Evolutionary conservation across 2,329 filamentous ascomycete species (phyloP).

Genomic region (Fusarium tupiense): DNA sequence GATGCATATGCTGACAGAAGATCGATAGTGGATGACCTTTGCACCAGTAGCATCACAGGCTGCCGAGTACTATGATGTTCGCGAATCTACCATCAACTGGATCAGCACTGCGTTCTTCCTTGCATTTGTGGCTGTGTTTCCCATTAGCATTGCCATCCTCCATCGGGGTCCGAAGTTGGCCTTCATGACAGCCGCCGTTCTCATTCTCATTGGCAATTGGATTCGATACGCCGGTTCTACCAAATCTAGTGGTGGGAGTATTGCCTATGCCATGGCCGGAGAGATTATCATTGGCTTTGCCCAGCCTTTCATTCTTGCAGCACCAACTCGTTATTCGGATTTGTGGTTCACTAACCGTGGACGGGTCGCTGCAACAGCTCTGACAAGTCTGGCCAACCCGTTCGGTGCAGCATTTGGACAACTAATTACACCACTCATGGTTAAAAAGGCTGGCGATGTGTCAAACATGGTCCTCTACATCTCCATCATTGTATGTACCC

Average conservation of each 20-base stretch:
- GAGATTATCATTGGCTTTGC: conserved; percentile 90
- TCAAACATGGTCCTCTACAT: conserved; percentile 87
- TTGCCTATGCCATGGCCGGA: conserved; percentile 85
- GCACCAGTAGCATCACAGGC: conserved; percentile 81
- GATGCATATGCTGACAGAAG: conserved; percentile 14
- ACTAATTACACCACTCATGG: conserved; percentile 84
- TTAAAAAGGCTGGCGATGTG: conserved; percentile 68
- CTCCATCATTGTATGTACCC: conserved; percentile 74
- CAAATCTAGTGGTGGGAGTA: conserved; percentile 67
- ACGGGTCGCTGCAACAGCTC: conserved; percentile 85
- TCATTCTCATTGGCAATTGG: conserved; percentile 90
- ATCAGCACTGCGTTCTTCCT: conserved; percentile 89
- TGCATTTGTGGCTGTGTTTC: conserved; percentile 78
- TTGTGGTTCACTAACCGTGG: conserved; percentile 91
- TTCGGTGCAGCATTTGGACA: conserved; percentile 90
- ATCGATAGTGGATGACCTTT: conserved; percentile 82
- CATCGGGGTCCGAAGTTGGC: conserved; percentile 82
- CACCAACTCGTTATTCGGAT: conserved; percentile 91
- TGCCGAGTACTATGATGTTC: conserved; percentile 78
- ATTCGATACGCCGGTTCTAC: conserved; percentile 80
- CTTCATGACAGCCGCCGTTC: conserved; percentile 76
- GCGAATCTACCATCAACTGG: conserved; percentile 88
- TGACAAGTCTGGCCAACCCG: conserved; percentile 87
- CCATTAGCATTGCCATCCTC: conserved; percentile 78
- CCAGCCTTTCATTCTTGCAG: conserved; percentile 90